phyloP scores from a whole-genome alignment of 495 filamentous ascomycete species.

The Penicillium ochrochloron region DNA sequence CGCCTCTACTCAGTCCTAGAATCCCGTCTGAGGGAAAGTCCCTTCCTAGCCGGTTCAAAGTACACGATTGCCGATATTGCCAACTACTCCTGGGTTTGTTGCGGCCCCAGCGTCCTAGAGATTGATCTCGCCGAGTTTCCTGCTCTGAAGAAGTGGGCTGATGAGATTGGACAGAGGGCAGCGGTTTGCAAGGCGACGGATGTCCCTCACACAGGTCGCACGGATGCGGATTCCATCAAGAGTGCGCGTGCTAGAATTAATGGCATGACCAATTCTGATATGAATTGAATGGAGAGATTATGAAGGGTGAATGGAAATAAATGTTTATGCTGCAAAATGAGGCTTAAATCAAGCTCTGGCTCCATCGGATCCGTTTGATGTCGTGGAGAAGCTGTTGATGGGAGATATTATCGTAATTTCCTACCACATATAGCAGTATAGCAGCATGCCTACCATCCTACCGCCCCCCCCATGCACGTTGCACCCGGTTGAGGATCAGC shows the following conservation, averaged over 20 bases:
- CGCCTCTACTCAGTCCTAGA: slow-evolving; percentile 49
- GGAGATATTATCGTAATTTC: too few relatives aligned
- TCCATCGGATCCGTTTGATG: too few relatives aligned
- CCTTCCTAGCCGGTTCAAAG: slow-evolving; percentile 44
- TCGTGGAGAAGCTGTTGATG: too few relatives aligned
- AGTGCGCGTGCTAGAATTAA: slow-evolving; percentile 37
- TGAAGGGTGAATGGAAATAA: neutral
- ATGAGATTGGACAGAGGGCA: slow-evolving; percentile 34
- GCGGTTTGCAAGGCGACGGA: slow-evolving; percentile 38
- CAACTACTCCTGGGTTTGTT: slow-evolving; percentile 41
- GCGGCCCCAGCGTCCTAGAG: slow-evolving; percentile 27
- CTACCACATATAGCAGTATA: too few relatives aligned
- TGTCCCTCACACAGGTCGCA: slow-evolving; percentile 27
- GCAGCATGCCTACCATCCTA: too few relatives aligned
- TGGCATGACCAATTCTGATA: slow-evolving; percentile 34
- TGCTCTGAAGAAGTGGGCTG: slow-evolving; percentile 39
- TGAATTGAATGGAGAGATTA: slow-evolving; percentile 21
- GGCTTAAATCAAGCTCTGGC: too few relatives aligned
- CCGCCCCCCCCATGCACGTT: too few relatives aligned
- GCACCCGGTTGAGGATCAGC: too few relatives aligned
- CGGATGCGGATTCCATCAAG: slow-evolving; percentile 38
- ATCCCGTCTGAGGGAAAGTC: slow-evolving; percentile 45
- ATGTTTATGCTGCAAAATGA: too few relatives aligned
- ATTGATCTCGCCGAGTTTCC: slow-evolving; percentile 46
- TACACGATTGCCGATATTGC: slow-evolving; percentile 51